Percentiles rank a stretch among this genome's conserved stretches.
Conservation (phyloP, 2,329 filamentous ascomycete genomes). For the Aureobasidium sp. region DNA sequence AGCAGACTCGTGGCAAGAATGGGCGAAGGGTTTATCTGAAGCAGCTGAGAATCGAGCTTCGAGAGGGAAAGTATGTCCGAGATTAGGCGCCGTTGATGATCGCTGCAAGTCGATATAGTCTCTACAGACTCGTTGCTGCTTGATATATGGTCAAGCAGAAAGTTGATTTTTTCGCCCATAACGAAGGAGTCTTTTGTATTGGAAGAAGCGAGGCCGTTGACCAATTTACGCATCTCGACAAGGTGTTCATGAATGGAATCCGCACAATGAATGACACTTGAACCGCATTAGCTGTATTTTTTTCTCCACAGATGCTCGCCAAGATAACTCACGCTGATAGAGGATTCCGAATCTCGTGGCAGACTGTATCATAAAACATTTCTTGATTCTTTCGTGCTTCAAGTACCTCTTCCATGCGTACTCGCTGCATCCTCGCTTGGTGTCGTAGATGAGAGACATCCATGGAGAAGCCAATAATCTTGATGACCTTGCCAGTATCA, state of each 20-base stretch:
- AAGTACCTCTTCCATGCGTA: constrained; percentile 27
- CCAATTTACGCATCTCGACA: background rate
- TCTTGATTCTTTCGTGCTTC: constrained; percentile 28
- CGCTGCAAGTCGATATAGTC: constrained; percentile 23
- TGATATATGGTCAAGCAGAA: background rate
- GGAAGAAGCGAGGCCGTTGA: constrained; percentile 13
- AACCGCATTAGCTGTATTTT: background rate
- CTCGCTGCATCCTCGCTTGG: constrained; percentile 22
- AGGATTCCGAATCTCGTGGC: constrained; percentile 32
- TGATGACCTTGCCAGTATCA: constrained; percentile 20
- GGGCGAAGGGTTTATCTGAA: constrained; percentile 32
- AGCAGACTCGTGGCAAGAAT: constrained; percentile 28
- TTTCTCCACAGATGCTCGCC: constrained; percentile 15
- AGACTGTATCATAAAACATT: constrained; percentile 10
- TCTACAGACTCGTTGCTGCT: constrained; percentile 18
- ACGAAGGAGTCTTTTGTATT: background rate
- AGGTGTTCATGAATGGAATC: constrained; percentile 21
- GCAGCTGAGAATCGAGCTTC: constrained; percentile 25
- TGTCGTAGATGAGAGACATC: constrained; percentile 28
- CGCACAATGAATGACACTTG: constrained; percentile 34
- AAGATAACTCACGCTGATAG: constrained; percentile 25
- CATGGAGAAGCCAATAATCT: constrained; percentile 24
- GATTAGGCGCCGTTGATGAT: constrained; percentile 32
- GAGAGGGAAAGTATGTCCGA: constrained; percentile 39
- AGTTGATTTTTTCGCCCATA: background rate